Evolutionary conservation across 83 land plant genomes (phyloP), one percentile per base, ranked within the genome.

Genomic region (Isoetes engelmannii): DNA sequence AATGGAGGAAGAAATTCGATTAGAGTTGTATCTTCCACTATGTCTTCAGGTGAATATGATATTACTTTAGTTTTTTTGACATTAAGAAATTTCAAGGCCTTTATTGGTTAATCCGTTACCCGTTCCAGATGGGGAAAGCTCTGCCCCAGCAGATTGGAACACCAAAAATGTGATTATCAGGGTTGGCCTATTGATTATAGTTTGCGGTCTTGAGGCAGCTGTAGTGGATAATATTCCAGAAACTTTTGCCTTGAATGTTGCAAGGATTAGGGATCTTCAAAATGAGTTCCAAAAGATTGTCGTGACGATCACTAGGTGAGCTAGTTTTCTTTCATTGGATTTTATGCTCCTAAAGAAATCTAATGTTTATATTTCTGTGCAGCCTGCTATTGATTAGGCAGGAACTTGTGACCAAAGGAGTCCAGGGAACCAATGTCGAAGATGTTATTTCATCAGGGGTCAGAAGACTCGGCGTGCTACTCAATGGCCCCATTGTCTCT

Each of bases 261-360:
- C 47, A 0, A 84, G 96, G 79, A 57, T 94, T 65, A 79, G 92
- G 48, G 61, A 75, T 46, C 81, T 81, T 9, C 98, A 94, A 65
- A 82, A 84, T 75, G 81, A 82, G 13, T 59, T 84, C 46, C 98
- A 94, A 56, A 78, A 83, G 48, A 78, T 87, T 21, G 79, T 94
- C 70, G 92, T 94, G 48, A 76, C 82, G 19, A 74, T 90, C 45
- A 84, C 88, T 61, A 83, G 98, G 98, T 94, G 49, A 57, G 54
- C 64, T n/a, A 17, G 70, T 20, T 57, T 20, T 55, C 67, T 68
- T 68, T 41, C 2, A 10, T 12, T 64, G 41, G 9, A 51, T 64
- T 19, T 41, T 48, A 9, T 9, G 12, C 3, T 68, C 63, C 18
- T 67, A 50, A n/a, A 37, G 69, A 5, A 47, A 20, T 54, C 21